Evolutionary conservation across 176 grass and related monocot genomes (phyloP).

Genomic region (Oryza glaberrima): DNA sequence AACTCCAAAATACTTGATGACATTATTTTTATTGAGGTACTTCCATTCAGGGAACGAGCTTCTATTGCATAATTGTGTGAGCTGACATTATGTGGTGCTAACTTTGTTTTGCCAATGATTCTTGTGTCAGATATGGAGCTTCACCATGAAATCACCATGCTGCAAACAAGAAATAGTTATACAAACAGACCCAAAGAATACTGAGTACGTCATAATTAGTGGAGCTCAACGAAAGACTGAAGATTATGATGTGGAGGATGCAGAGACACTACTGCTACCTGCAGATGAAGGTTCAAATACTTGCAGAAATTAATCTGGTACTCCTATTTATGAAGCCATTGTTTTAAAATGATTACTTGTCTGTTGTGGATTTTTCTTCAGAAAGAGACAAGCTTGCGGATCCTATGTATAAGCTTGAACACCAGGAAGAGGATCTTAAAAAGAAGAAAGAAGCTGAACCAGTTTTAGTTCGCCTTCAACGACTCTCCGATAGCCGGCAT

Average conservation of each 20-base stretch:
- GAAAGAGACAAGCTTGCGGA: conserved; percentile 91
- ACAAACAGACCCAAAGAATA: conserved; percentile 96
- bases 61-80: not conserved
- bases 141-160: conserved; percentile 97
- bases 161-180: conserved; percentile 93
- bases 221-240: conserved; percentile 90
- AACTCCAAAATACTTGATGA: not conserved
- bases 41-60: not conserved
- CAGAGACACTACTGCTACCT: conserved; percentile 85
- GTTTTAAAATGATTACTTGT: conserved; percentile 41
- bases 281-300: conserved; percentile 78
- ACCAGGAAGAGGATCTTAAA: conserved; percentile 84
- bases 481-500: conserved; percentile 75
- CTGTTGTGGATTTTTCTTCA: conserved; percentile 43
- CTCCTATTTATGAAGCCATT: not conserved
- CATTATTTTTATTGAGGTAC: not conserved
- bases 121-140: conserved; percentile 87
- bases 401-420: conserved; percentile 94
- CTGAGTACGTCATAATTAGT: conserved; percentile 86
- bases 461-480: conserved; percentile 81
- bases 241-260: conserved; percentile 91
- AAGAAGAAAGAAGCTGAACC: conserved; percentile 98
- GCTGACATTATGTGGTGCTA: not conserved
- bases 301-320: not conserved
- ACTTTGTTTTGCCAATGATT: conserved; percentile 11